Conservation (phyloP, 2,329 filamentous ascomycete genomes). For the Paraconiothyrium sp. region DNA sequence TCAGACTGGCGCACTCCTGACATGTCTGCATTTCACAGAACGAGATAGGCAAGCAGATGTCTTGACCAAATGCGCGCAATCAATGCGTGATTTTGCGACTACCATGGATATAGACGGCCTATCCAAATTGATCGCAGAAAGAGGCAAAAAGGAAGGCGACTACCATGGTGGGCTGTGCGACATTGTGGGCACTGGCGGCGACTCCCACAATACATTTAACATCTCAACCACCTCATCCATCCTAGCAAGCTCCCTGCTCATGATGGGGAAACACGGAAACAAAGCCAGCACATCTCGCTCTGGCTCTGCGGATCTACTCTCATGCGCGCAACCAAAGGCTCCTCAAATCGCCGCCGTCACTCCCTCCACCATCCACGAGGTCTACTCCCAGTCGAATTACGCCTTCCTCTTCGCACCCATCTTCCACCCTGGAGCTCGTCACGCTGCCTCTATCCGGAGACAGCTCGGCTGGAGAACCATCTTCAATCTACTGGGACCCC, state of each 20-base stretch:
- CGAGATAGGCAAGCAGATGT: constrained; percentile 86
- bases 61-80: constrained; percentile 81
- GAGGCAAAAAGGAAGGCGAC: constrained; percentile 71
- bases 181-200: constrained; percentile 96
- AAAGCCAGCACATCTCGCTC: constrained; percentile 94
- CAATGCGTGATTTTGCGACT: constrained; percentile 83
- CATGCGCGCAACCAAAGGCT: constrained; percentile 74
- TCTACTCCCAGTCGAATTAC: constrained; percentile 88
- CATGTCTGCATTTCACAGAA: constrained; percentile 89
- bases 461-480: constrained; percentile 95
- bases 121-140: constrained; percentile 66
- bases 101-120: constrained; percentile 73
- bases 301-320: constrained; percentile 90
- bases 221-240: constrained; percentile 96
- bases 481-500: constrained; percentile 94
- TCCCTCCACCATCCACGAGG: constrained; percentile 72
- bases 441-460: constrained; percentile 84
- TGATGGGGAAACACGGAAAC: constrained; percentile 96
- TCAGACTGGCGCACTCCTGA: constrained; percentile 86
- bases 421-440: constrained; percentile 94
- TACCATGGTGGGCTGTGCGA: constrained; percentile 91
- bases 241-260: constrained; percentile 82
- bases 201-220: constrained; percentile 98
- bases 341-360: constrained; percentile 79
- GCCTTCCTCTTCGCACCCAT: constrained; percentile 95